Base-by-base conservation (phyloP, 2,329 filamentous ascomycete genomes). In the Berkeleyomyces basicola region DNA sequence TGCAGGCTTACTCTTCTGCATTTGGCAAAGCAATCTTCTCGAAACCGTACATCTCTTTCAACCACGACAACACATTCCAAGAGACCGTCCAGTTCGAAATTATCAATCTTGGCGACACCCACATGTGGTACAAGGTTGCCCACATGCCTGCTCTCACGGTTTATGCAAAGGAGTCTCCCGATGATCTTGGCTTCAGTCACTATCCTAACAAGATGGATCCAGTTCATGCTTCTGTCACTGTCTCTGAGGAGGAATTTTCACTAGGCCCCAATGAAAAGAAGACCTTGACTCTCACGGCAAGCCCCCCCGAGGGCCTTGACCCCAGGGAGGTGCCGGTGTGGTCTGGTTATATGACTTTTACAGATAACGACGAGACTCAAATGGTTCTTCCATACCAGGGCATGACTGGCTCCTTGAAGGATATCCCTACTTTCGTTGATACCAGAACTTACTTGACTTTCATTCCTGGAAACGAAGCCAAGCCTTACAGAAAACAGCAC, bases 21-120 rank as follows among this genome's bases (percentile, higher is more conserved):
- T 76, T 79, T 66, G 73, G 78, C 14, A 80, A 75, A 2, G 77
- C 78, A 1, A 68, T 80, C 10, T 72, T 85, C 23, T 78, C 77
- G 67, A 77, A 75, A 7, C 79, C 79, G n/a, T 80, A 78, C 69
- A 71, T 86, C 11, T 77, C 80, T 3, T 84, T 85, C 72, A 85
- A 86, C 69, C 69, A 83, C 86, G 69, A 83, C 82, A 0, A 79
- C 80, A 66, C 70, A 85, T 73, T 78, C 82, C 65, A 69, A 70
- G 55, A 70, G 74, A 73, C 72, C 1, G 72, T 77, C 51, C 76
- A 77, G 66, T 82, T 86, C 68, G 77, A 74, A 46, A 74, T 86
- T 66, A 75, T 71, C 67, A 86, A 86, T 73, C 73, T 74, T 4
- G 79, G 78, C 55, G 70, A 70, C n/a, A 72, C 74, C 31, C 70